Base-by-base conservation (phyloP, 1,284 basidiomycete species). In the Amylostereum areolatum region DNA sequence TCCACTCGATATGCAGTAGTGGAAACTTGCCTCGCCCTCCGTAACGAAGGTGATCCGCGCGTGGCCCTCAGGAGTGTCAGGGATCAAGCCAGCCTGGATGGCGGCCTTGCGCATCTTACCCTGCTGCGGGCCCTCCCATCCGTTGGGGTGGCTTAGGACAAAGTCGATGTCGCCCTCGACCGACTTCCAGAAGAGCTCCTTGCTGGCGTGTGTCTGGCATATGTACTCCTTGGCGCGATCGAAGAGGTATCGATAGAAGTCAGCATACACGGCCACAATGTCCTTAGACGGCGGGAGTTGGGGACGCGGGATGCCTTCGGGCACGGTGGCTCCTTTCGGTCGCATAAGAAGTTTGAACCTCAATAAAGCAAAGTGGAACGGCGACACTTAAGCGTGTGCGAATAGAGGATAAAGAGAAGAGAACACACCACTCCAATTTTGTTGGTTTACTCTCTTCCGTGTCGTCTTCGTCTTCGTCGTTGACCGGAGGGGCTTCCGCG, bases 11-110 rank as follows among this genome's bases (percentile, higher is more conserved):
- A 71, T 59, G 48, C 72, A 74, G 50, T 58, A 73, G 36, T 74
- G 70, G 25, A 74, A 51, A 52, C 72, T 71, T 1, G 73, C 73
- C 50, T 74, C 72, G 0, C 73, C 72, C 50, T 75, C 73, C 0
- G 72, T 75, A 28, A 74, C 60, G 39, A 75, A 63, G 12, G 65
- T 63, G 5, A 75, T 43, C 0, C 68, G 66, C 10, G 58, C 50
- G 18, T 58, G 63, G 0, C 62, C 63, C 9, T 63, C 61, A 3
- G 25, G 29, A 6, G 32, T 50, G 32, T 53, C 45, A 0, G 65
- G 44, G 1, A 68, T 52, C 36, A 66, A 61, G 27, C 59, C 62
- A 0, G 64, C 67, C 29, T 58, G 24, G 4, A 52, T 43, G 0
- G 67, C 69, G 5, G 67, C 67, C 2, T 52, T 55, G 11, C 67